phyloP scores from a whole-genome alignment of 371 early-diverging fungal genomes.

The Coemansia sp. region DNA sequence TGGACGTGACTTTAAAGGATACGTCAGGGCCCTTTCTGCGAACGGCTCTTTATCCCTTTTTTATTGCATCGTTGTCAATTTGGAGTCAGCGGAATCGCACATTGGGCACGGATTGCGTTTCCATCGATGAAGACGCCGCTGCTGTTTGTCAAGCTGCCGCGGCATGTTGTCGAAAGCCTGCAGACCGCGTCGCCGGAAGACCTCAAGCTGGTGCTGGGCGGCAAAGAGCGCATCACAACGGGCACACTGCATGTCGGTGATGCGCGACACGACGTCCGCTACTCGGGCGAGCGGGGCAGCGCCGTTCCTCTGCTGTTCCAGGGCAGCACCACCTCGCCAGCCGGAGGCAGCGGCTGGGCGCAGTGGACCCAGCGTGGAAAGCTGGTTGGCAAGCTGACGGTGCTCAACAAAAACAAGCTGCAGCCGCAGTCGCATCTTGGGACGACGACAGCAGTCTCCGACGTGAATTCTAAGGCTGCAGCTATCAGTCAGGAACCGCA shows the following conservation, averaged over 20 bases:
- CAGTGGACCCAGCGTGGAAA: conserved; percentile 36
- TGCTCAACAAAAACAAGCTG: conserved; percentile 9
- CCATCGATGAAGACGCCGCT: conserved; percentile 19
- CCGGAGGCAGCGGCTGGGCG: conserved; percentile 21
- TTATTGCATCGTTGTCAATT: neutral
- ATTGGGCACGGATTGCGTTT: neutral
- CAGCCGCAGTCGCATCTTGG: neutral
- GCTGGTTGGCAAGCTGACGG: conserved; percentile 40
- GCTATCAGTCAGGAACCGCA: neutral
- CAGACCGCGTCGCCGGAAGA: conserved; percentile 11
- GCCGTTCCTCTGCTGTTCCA: conserved; percentile 41
- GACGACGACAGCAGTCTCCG: neutral
- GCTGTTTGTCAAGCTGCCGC: conserved; percentile 29
- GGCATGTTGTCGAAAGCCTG: conserved; percentile 35
- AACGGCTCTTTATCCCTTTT: neutral
- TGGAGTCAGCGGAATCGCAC: neutral
- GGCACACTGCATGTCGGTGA: conserved; percentile 24
- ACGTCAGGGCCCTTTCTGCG: too few relatives aligned
- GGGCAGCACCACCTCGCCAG: conserved; percentile 17
- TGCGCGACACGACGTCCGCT: conserved; percentile 38
- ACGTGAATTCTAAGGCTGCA: neutral
- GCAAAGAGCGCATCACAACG: conserved; percentile 37
- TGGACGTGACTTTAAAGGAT: too few relatives aligned
- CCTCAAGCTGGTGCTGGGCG: conserved; percentile 32
- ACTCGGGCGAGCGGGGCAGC: conserved; percentile 30